phyloP scores from a whole-genome alignment of 73 alveolate species.

The Diophrys appendiculata region DNA sequence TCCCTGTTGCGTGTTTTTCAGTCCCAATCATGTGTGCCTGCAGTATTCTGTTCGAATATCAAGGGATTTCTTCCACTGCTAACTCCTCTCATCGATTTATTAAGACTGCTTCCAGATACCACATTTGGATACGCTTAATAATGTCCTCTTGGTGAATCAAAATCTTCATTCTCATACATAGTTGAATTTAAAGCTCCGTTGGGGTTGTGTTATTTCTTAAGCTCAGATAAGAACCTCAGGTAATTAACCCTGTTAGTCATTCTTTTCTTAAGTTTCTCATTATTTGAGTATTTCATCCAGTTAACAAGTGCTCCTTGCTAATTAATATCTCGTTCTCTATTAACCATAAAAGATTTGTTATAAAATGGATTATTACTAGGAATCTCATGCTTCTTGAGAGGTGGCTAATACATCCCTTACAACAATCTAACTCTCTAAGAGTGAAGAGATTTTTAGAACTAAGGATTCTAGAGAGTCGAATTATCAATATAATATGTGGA shows the following conservation, averaged over 20 bases:
- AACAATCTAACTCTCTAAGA: not conserved
- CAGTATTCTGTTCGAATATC: too few relatives aligned
- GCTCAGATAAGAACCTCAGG: not conserved
- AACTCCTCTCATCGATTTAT: not conserved
- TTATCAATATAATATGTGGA: not conserved
- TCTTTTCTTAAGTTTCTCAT: not conserved
- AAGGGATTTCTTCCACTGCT: too few relatives aligned
- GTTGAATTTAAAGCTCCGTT: not conserved
- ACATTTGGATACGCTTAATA: not conserved
- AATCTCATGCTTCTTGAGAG: slow-evolving; percentile 42
- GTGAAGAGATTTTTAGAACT: not conserved
- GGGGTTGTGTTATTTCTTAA: not conserved
- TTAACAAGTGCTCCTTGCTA: not conserved
- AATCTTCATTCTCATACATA: not conserved
- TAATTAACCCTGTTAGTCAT: slow-evolving; percentile 5
- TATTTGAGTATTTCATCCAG: slow-evolving; percentile 3
- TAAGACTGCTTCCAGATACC: not conserved
- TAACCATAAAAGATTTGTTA: slow-evolving; percentile 1
- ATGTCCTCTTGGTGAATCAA: not conserved
- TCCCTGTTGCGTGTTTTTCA: too few relatives aligned
- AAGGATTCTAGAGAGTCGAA: not conserved
- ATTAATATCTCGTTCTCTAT: not conserved
- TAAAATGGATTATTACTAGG: slow-evolving; percentile 57
- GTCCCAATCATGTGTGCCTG: too few relatives aligned
- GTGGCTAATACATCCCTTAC: slow-evolving; percentile 51